Evolutionary conservation across 2,329 filamentous ascomycete genomes (phyloP).

Genomic region (Paraconiothyrium brasiliense): DNA sequence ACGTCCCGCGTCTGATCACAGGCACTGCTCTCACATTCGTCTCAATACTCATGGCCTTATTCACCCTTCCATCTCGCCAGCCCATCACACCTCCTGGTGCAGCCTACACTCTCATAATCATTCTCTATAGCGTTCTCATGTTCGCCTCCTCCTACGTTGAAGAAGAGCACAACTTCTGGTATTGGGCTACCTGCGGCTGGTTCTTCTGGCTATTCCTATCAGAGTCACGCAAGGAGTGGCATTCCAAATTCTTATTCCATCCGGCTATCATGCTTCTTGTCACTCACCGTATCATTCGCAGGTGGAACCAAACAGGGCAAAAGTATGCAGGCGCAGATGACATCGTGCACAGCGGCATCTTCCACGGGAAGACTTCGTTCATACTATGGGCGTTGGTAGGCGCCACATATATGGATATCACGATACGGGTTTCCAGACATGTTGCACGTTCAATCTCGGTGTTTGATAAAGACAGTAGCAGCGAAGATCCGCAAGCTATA

Average conservation of each 20-base stretch:
- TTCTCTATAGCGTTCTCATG: constrained; percentile 84
- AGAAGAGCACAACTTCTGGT: constrained; percentile 99
- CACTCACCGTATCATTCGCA: constrained; percentile 72
- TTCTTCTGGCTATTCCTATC: constrained; percentile 59
- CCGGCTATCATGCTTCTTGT: constrained; percentile 62
- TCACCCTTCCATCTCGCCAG: constrained; percentile 45
- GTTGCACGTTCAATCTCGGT: constrained; percentile 39
- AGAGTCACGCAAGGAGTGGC: constrained; percentile 43
- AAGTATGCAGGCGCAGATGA: constrained; percentile 93
- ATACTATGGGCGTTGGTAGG: constrained; percentile 79
- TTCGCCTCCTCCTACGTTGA: constrained; percentile 98
- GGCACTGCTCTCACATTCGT: constrained; percentile 57
- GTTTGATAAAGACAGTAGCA: constrained; percentile 29
- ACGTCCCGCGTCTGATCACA: constrained; percentile 69
- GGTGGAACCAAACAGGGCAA: constrained; percentile 97
- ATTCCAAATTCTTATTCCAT: constrained; percentile 37
- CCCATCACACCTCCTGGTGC: constrained; percentile 62
- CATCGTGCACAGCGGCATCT: constrained; percentile 71
- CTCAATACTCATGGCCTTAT: constrained; percentile 53
- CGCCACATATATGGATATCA: constrained; percentile 72
- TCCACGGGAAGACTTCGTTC: constrained; percentile 60
- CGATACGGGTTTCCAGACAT: constrained; percentile 54
- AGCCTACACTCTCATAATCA: constrained; percentile 48
- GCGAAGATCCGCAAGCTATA: constrained; percentile 30
- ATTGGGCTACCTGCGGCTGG: constrained; percentile 84